Evolutionary conservation across 1,139 yeast genomes (phyloP).

Genomic region (Saccharomyces pastorianus): DNA sequence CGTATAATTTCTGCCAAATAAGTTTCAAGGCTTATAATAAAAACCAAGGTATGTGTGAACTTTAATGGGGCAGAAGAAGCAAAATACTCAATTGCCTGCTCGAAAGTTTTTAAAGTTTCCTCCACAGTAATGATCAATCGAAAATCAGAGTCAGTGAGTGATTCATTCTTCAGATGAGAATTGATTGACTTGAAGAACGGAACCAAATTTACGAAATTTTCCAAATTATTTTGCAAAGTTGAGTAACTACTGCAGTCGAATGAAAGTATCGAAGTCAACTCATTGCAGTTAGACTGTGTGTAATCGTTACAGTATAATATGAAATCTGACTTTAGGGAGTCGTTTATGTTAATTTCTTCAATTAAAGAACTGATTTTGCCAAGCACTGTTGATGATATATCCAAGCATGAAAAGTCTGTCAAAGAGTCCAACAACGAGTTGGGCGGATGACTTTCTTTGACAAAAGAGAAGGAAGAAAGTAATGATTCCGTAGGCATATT

Average conservation of each 20-base stretch:
- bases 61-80: background rate
- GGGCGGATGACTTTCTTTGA: background rate
- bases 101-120: background rate
- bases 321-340: background rate
- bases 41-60: background rate
- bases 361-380: background rate
- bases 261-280: background rate
- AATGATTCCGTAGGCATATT: background rate
- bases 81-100: background rate
- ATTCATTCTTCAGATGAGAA: background rate
- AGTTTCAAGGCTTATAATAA: background rate
- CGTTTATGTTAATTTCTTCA: background rate
- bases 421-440: background rate
- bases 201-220: background rate
- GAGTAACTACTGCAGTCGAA: background rate
- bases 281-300: background rate
- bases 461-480: background rate
- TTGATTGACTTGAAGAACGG: background rate
- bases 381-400: background rate
- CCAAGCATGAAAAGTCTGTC: background rate
- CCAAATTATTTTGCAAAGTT: background rate
- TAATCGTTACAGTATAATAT: background rate
- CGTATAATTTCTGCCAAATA: background rate
- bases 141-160: background rate
- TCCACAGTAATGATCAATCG: background rate